Evolutionary conservation across 2,329 filamentous ascomycete genomes (phyloP).

Genomic region (Epichloe sibirici): DNA sequence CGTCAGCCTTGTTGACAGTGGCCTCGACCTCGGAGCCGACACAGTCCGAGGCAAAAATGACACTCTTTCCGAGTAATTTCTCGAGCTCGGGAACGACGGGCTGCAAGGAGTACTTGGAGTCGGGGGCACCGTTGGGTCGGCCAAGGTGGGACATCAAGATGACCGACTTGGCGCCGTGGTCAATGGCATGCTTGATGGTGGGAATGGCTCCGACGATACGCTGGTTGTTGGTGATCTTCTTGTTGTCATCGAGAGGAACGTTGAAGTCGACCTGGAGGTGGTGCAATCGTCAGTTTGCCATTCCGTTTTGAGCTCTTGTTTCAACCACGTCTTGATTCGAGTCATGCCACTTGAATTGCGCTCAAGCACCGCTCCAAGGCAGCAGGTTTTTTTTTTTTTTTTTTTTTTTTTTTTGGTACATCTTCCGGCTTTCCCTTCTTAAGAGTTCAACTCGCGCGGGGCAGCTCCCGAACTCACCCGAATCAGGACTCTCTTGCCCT

Average conservation of each 20-base stretch:
- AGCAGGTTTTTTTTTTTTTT: background rate
- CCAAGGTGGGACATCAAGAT: conserved; percentile 98
- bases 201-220: conserved; percentile 92
- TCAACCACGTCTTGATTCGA: background rate
- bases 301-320: background rate
- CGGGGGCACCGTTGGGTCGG: conserved; percentile 79
- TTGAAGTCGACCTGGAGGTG: conserved; percentile 87
- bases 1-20: conserved; percentile 68
- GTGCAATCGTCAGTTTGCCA: background rate
- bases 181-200: conserved; percentile 88
- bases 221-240: conserved; percentile 96
- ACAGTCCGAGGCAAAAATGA: conserved; percentile 81
- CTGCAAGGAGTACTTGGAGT: conserved; percentile 89
- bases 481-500: conserved; percentile 96
- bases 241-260: conserved; percentile 85
- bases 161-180: conserved; percentile 83
- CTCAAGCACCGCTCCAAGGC: background rate
- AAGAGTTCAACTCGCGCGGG: background rate
- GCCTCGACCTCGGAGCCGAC: conserved; percentile 86
- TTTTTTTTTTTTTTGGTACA: background rate
- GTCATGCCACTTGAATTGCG: background rate
- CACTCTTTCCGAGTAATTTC: conserved; percentile 74
- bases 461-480: conserved; percentile 50
- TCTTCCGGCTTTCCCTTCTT: background rate
- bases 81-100: conserved; percentile 85